phyloP scores from a whole-genome alignment of 345 rosid species.

The Litchi chinensis region DNA sequence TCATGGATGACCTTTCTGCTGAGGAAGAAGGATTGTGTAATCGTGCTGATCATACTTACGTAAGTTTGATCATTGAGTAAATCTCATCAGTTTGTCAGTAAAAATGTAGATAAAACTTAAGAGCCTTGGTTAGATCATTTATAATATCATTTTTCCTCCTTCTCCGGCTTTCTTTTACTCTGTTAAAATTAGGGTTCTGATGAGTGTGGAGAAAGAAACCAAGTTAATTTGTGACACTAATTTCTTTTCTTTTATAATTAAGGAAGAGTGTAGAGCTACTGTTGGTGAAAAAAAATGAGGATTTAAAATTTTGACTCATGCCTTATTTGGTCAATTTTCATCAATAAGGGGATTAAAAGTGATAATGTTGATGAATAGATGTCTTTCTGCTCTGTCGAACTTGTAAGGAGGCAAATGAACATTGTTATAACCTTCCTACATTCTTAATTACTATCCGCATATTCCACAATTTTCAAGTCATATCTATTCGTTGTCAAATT shows the following conservation, averaged over 20 bases:
- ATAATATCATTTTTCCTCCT: not conserved
- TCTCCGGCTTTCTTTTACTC: not conserved
- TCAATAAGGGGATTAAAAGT: not conserved
- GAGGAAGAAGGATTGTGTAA: constrained; percentile 74
- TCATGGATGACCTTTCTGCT: constrained; percentile 97
- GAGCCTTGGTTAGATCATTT: not conserved
- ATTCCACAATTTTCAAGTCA: not conserved
- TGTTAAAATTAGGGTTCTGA: not conserved
- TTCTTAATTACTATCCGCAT: not conserved
- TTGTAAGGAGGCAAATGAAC: not conserved
- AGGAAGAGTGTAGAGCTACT: not conserved
- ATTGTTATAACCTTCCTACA: not conserved
- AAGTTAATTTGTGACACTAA: not conserved
- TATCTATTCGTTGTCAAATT: not conserved
- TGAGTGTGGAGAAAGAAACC: not conserved
- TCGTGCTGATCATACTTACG: constrained; percentile 62
- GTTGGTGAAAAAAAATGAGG: not conserved
- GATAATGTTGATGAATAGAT: not conserved
- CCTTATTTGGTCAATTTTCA: not conserved
- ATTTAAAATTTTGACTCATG: constrained; percentile 3
- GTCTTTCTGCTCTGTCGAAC: not conserved
- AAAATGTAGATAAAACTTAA: not conserved
- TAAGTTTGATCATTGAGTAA: constrained; percentile 40
- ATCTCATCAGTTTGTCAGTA: not conserved
- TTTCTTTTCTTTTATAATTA: not conserved